Conservation (phyloP, 1,139 yeast genomes). For the Debaryomyces sp. region DNA sequence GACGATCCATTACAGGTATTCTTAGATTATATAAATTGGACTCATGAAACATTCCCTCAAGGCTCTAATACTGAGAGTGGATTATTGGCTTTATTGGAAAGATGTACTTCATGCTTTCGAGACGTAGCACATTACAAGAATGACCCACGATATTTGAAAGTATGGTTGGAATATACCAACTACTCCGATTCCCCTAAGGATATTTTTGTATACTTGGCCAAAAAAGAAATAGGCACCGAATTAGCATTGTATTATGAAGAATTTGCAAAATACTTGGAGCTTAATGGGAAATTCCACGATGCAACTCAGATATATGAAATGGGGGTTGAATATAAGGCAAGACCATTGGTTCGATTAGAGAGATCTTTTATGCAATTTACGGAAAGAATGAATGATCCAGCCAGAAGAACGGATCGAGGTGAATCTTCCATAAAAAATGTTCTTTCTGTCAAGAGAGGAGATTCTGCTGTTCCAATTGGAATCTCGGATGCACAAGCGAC, state of each 20-base stretch:
- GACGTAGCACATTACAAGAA: slow-evolving; percentile 71
- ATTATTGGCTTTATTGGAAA: slow-evolving; percentile 64
- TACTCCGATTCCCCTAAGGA: slow-evolving; percentile 75
- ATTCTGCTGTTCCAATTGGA: slow-evolving; percentile 11
- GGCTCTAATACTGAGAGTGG: slow-evolving; percentile 73
- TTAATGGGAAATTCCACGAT: slow-evolving; percentile 50
- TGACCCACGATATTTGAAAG: slow-evolving; percentile 75
- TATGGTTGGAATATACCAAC: slow-evolving; percentile 79
- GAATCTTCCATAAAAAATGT: slow-evolving; percentile 17
- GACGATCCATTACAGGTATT: slow-evolving; percentile 85
- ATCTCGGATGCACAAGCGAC: slow-evolving; percentile 1
- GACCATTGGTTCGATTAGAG: slow-evolving; percentile 61
- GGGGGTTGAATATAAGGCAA: slow-evolving; percentile 64
- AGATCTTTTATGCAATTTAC: slow-evolving; percentile 52
- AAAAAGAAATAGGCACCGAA: slow-evolving; percentile 70
- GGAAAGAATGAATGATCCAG: slow-evolving; percentile 7
- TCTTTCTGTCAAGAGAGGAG: slow-evolving; percentile 32
- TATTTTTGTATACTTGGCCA: slow-evolving; percentile 70
- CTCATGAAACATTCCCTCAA: slow-evolving; percentile 63
- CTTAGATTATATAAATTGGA: slow-evolving; percentile 75
- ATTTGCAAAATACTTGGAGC: slow-evolving; percentile 70
- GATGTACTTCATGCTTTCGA: slow-evolving; percentile 71
- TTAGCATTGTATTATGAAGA: slow-evolving; percentile 79
- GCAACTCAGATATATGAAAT: slow-evolving; percentile 65
- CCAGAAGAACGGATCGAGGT: background rate